Conservation (phyloP, 1,139 yeast genomes). For the Entelexis sorbosivorans region DNA sequence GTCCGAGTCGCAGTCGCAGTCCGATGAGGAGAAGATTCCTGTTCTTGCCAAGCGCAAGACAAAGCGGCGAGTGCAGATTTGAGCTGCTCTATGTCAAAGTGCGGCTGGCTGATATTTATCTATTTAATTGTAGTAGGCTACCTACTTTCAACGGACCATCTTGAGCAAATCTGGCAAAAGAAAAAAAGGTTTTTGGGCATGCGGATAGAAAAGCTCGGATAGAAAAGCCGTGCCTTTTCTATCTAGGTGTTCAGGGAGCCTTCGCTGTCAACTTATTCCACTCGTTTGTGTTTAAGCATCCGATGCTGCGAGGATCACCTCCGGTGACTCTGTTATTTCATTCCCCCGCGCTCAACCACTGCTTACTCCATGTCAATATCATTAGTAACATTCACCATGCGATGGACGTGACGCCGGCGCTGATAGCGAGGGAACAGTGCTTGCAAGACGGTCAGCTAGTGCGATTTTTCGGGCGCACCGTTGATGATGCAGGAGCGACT, state of each 20-base stretch:
- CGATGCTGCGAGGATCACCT: no score
- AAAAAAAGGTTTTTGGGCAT: no score
- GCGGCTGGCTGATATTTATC: conserved; percentile 2
- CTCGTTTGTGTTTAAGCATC: no score
- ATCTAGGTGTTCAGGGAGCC: no score
- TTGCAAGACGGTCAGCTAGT: neutral
- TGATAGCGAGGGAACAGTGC: neutral
- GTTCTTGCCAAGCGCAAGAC: conserved; percentile 60
- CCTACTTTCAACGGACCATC: neutral
- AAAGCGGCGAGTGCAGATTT: conserved; percentile 25
- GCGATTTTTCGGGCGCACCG: neutral
- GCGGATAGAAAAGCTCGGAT: no score
- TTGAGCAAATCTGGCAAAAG: no score
- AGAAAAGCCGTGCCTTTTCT: no score
- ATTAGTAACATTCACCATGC: neutral
- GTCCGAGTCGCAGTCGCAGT: conserved; percentile 32
- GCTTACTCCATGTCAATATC: no score
- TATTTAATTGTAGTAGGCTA: neutral
- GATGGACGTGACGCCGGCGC: conserved; percentile 5
- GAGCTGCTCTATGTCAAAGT: neutral
- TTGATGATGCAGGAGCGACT: neutral
- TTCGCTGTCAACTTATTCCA: no score
- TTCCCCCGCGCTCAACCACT: no score
- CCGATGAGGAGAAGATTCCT: conserved; percentile 48
- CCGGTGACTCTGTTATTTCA: no score